Evolutionary conservation across 73 alveolate genomes (phyloP).

Genomic region (Uronychia setigera): DNA sequence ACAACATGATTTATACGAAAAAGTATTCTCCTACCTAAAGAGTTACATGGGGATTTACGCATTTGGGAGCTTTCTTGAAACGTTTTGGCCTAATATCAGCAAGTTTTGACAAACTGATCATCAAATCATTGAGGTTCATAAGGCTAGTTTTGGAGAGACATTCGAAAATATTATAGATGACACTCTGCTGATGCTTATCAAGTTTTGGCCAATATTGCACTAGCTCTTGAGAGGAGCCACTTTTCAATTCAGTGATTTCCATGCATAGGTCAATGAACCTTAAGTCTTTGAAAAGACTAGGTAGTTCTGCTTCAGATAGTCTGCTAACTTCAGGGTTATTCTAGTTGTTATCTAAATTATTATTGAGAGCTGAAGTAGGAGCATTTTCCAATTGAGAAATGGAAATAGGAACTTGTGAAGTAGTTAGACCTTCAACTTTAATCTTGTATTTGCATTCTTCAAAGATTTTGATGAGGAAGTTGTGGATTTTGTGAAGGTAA

Average conservation of each 20-base stretch:
- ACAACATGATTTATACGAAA: neutral
- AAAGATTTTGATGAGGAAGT: neutral
- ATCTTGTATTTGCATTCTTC: too few species aligned
- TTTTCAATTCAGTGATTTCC: neutral
- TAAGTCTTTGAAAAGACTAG: neutral
- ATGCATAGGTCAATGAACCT: neutral
- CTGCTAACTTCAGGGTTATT: too few species aligned
- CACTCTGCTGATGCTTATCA: neutral
- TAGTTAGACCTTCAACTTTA: too few species aligned
- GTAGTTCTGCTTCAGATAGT: too few species aligned
- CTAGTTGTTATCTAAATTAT: too few species aligned
- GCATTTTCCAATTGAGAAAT: too few species aligned
- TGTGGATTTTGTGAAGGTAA: neutral
- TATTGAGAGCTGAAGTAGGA: too few species aligned
- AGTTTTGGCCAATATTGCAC: neutral
- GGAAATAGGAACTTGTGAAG: too few species aligned
- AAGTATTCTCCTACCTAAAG: neutral
- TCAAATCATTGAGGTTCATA: neutral
- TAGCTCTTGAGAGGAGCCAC: neutral
- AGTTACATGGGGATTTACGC: too few species aligned
- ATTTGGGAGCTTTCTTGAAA: too few species aligned
- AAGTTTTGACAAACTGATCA: neutral
- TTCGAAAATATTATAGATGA: neutral
- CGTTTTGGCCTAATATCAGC: too few species aligned
- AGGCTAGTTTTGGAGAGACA: neutral